Conservation (phyloP, 1,284 basidiomycete genomes). For the Cutaneotrichosporon daszewskae region DNA sequence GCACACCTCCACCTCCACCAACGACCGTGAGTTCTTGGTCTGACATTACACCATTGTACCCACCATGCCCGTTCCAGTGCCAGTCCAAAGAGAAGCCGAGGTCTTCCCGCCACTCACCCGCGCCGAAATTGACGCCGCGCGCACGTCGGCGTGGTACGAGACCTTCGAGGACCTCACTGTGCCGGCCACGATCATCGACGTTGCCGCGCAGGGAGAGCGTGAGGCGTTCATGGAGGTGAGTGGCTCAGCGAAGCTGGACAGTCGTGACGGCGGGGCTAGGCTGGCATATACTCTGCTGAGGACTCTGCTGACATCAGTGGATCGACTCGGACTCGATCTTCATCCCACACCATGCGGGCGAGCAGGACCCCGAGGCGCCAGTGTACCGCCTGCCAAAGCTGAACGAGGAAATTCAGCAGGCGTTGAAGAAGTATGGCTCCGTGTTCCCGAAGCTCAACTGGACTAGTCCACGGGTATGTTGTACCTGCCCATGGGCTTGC, state of each 20-base stretch:
- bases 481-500: not conserved
- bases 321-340: slow-evolving; percentile 28
- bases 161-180: slow-evolving; percentile 64
- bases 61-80: slow-evolving; percentile 15
- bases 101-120: slow-evolving; percentile 11
- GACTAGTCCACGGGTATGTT: slow-evolving; percentile 72
- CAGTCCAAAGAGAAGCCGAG: not conserved
- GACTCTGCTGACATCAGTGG: slow-evolving; percentile 20
- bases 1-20: too few species aligned
- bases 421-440: slow-evolving; percentile 62
- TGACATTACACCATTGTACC: too few species aligned
- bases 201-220: slow-evolving; percentile 75
- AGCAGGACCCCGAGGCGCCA: slow-evolving; percentile 15
- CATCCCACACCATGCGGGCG: slow-evolving; percentile 53
- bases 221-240: slow-evolving; percentile 70
- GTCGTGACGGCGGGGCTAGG: too few species aligned
- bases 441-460: slow-evolving; percentile 96
- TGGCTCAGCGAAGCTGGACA: too few species aligned
- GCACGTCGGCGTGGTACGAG: slow-evolving; percentile 85
- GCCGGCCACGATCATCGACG: slow-evolving; percentile 70
- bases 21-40: too few species aligned
- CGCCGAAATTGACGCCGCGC: slow-evolving; percentile 55
- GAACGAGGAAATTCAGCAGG: slow-evolving; percentile 64
- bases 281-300: too few species aligned
- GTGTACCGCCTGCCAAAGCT: slow-evolving; percentile 61